Conservation (phyloP, 2,329 filamentous ascomycete species). For the Venturia oleaginea region DNA sequence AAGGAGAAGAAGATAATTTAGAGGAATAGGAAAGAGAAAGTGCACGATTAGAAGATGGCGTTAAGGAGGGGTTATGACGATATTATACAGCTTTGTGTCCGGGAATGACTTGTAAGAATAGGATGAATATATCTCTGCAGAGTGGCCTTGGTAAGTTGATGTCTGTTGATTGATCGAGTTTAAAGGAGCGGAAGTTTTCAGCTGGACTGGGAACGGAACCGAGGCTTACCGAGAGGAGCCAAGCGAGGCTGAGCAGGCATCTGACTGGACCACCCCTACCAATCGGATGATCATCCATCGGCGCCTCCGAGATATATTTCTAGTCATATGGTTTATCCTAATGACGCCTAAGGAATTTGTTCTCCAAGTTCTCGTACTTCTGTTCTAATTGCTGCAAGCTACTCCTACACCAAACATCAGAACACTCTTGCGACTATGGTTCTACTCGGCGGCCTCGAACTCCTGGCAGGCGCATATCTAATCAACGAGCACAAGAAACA, state of each 20-base stretch:
- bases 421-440: constrained; percentile 20
- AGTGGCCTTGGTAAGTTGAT: not conserved
- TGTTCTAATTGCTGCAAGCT: not conserved
- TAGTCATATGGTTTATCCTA: not conserved
- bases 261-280: too few relatives aligned
- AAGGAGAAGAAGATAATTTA: too few relatives aligned
- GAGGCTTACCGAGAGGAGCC: not conserved
- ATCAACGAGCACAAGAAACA: constrained; percentile 27
- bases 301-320: not conserved
- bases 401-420: not conserved
- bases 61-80: not conserved
- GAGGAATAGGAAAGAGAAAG: too few relatives aligned
- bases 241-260: not conserved
- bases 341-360: not conserved
- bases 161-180: too few relatives aligned
- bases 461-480: constrained; percentile 28
- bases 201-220: not conserved
- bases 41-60: too few relatives aligned
- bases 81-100: not conserved
- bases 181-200: not conserved
- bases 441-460: constrained; percentile 29
- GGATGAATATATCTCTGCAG: not conserved
- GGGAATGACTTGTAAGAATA: not conserved
- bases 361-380: too few relatives aligned
- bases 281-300: not conserved